These are phyloP conservation scores for Trypanosoma caninum DNA, from an alignment of 208 protist species.

Conservation along the genomic window DNA sequence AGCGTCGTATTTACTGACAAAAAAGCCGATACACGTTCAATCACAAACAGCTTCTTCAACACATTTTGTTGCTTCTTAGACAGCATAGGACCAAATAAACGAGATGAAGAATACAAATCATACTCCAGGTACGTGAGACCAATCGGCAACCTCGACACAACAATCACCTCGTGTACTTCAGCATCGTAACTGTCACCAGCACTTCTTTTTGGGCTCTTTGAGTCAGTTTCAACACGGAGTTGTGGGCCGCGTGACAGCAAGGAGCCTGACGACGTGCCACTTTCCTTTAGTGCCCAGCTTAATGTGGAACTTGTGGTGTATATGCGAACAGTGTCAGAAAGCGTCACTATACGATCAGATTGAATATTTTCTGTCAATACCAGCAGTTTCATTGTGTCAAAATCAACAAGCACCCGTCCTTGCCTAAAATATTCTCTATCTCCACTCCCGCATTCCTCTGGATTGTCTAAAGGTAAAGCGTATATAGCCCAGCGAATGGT, in stretches of 20 bases:
- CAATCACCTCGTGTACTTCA: constrained; percentile 38
- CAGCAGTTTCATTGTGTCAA: constrained; percentile 62
- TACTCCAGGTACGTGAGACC: constrained; percentile 64
- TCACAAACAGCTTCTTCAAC: constrained; percentile 17
- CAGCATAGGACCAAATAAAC: constrained; percentile 71
- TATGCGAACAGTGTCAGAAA: constrained; percentile 57
- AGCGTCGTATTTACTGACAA: constrained; percentile 60
- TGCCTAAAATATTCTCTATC: neutral
- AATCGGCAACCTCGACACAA: constrained; percentile 48
- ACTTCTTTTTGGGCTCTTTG: constrained; percentile 5
- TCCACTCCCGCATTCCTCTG: constrained; percentile 9
- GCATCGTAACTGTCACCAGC: neutral
- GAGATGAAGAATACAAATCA: constrained; percentile 59
- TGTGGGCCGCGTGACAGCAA: constrained; percentile 3
- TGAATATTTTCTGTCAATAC: constrained; percentile 80
- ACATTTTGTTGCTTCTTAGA: constrained; percentile 45
- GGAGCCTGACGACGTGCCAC: neutral
- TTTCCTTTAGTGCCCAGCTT: constrained; percentile 51
- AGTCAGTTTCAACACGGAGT: constrained; percentile 15
- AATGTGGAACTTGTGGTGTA: constrained; percentile 61
- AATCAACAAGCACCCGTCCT: constrained; percentile 62
- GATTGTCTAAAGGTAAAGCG: constrained; percentile 7
- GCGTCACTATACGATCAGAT: constrained; percentile 62
- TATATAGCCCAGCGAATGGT: constrained; percentile 85
- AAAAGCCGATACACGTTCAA: constrained; percentile 83